Percentiles rank a stretch among this genome's conserved stretches.
Evolutionary conservation across 2,329 filamentous ascomycete genomes (phyloP).

Genomic region (Sclerotinia borealis): DNA sequence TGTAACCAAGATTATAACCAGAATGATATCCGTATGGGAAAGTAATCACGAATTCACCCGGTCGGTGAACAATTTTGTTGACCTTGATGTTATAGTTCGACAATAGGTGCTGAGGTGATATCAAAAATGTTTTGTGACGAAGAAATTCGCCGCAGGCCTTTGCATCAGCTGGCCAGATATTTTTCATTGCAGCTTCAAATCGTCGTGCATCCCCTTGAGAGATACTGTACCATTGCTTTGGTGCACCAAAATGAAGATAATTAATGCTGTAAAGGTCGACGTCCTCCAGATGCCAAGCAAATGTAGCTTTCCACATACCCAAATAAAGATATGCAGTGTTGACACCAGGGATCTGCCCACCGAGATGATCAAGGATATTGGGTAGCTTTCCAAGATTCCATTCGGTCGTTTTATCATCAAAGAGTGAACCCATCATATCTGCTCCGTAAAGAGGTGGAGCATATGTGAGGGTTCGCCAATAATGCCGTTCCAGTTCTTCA

Average conservation of each 20-base stretch:
- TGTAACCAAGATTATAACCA: slow-evolving; percentile 96
- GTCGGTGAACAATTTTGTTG: slow-evolving; percentile 91
- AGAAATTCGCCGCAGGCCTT: slow-evolving; percentile 96
- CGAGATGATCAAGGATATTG: slow-evolving; percentile 87
- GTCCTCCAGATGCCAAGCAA: slow-evolving; percentile 97
- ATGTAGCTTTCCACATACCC: slow-evolving; percentile 99
- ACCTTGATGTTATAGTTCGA: slow-evolving; percentile 92
- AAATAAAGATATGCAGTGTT: slow-evolving; percentile 97
- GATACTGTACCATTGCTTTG: slow-evolving; percentile 99
- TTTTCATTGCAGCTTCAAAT: slow-evolving; percentile 94
- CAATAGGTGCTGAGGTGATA: slow-evolving; percentile 81
- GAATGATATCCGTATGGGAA: slow-evolving; percentile 99
- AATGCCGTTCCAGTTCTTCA: slow-evolving; percentile 86
- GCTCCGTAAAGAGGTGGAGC: slow-evolving; percentile 92
- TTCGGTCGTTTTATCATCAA: slow-evolving; percentile 72
- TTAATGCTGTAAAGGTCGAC: slow-evolving; percentile 99
- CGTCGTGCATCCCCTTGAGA: slow-evolving; percentile 88
- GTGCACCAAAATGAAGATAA: slow-evolving; percentile 96
- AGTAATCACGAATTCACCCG: slow-evolving; percentile 96
- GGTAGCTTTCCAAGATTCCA: slow-evolving; percentile 97
- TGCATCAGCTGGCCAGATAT: slow-evolving; percentile 87
- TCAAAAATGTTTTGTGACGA: slow-evolving; percentile 94
- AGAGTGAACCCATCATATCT: slow-evolving; percentile 92
- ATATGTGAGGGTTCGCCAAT: slow-evolving; percentile 97
- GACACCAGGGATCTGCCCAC: slow-evolving; percentile 92